Evolutionary conservation across 306 rosid species (phyloP).

Genomic region (Prunus fruticosa): DNA sequence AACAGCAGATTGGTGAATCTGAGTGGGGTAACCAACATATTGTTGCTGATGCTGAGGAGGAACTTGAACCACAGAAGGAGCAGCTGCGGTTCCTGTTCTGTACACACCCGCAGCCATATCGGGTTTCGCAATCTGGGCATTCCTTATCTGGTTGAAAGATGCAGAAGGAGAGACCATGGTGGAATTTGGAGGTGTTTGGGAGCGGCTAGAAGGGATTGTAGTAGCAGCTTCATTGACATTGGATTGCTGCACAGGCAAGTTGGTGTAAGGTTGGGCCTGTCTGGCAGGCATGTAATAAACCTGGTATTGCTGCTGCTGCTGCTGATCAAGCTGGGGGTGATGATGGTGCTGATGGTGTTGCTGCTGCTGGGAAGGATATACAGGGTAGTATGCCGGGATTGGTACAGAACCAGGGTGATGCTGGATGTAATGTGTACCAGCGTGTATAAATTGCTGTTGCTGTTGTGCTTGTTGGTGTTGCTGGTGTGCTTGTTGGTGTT

Average conservation of each 20-base stretch:
- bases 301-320: slow-evolving; percentile 72
- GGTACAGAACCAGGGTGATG: slow-evolving; percentile 56
- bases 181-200: slow-evolving; percentile 63
- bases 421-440: slow-evolving; percentile 72
- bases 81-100: slow-evolving; percentile 59
- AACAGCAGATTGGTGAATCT: slow-evolving; percentile 70
- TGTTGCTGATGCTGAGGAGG: slow-evolving; percentile 82
- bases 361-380: slow-evolving; percentile 64
- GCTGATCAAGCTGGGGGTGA: slow-evolving; percentile 54
- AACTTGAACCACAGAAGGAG: slow-evolving; percentile 72
- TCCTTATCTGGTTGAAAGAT: slow-evolving; percentile 60
- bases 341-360: slow-evolving; percentile 24
- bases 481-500: slow-evolving; percentile 27
- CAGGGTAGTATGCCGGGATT: slow-evolving; percentile 67
- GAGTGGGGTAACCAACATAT: slow-evolving; percentile 67
- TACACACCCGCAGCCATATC: slow-evolving; percentile 61
- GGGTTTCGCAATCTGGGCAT: slow-evolving; percentile 55
- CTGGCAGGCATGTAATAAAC: slow-evolving; percentile 76
- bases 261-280: slow-evolving; percentile 65
- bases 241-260: slow-evolving; percentile 61
- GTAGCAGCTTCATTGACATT: slow-evolving; percentile 54
- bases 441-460: slow-evolving; percentile 54
- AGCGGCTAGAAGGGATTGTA: slow-evolving; percentile 45
- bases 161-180: slow-evolving; percentile 42
- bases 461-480: slow-evolving; percentile 32